A percentile compares a stretch with the other conserved stretches of the same genome.
Evolutionary conservation across 495 filamentous ascomycete species (phyloP).

Genomic region (Talaromyces adpressus): DNA sequence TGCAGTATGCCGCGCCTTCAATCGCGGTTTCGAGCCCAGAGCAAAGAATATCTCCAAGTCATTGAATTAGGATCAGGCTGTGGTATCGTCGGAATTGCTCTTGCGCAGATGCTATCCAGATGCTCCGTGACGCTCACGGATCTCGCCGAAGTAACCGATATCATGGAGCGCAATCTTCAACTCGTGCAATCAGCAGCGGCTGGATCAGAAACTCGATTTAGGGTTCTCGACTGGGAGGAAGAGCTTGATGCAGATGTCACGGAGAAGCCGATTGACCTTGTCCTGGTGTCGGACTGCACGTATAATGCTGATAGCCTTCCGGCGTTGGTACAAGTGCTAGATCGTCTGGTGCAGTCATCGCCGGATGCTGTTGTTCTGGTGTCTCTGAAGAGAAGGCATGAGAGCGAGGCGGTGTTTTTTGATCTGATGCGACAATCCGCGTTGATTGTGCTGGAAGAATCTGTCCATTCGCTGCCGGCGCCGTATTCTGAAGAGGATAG

Average conservation of each 20-base stretch:
- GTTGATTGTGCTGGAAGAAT: slow-evolving; percentile 43
- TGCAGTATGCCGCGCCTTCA: slow-evolving; percentile 20
- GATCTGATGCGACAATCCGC: slow-evolving; percentile 58
- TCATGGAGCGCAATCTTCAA: slow-evolving; percentile 48
- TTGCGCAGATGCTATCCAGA: slow-evolving; percentile 52
- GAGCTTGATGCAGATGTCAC: slow-evolving; percentile 32
- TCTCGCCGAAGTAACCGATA: slow-evolving; percentile 66
- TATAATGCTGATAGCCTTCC: slow-evolving; percentile 84
- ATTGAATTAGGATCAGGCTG: slow-evolving; percentile 82
- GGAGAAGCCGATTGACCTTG: slow-evolving; percentile 52
- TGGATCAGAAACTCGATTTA: slow-evolving; percentile 42
- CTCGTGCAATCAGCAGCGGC: slow-evolving; percentile 28
- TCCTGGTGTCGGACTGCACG: slow-evolving; percentile 87
- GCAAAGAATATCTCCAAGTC: slow-evolving; percentile 38
- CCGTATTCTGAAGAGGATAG: slow-evolving; percentile 49
- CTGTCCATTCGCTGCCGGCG: slow-evolving; percentile 47
- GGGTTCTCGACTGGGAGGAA: slow-evolving; percentile 71
- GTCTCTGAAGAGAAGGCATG: slow-evolving; percentile 78
- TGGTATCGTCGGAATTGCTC: slow-evolving; percentile 71
- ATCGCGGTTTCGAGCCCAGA: slow-evolving; percentile 18
- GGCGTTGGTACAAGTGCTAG: slow-evolving; percentile 64
- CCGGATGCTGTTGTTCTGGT: slow-evolving; percentile 57
- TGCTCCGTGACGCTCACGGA: slow-evolving; percentile 71
- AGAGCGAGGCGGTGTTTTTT: slow-evolving; percentile 74
- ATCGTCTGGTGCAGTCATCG: slow-evolving; percentile 41